Evolutionary conservation across 257 asterid species (phyloP).

Genomic region (Penstemon eatonii): DNA sequence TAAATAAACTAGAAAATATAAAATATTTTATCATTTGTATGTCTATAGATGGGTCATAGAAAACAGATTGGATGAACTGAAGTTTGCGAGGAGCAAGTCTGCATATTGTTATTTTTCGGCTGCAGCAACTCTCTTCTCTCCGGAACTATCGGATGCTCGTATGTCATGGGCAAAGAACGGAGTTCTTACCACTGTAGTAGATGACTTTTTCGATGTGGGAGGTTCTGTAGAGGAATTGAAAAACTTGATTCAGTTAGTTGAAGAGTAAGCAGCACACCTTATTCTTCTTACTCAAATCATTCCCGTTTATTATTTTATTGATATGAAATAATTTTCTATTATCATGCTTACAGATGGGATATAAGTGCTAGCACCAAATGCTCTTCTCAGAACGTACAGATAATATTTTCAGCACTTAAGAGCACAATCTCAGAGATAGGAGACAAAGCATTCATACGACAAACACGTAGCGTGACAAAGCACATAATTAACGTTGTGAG

Average conservation of each 20-base stretch:
- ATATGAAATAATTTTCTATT: slow-evolving; percentile 15
- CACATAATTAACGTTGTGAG: slow-evolving; percentile 77
- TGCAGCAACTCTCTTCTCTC: slow-evolving; percentile 65
- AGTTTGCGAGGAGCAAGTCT: slow-evolving; percentile 78
- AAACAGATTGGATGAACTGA: slow-evolving; percentile 72
- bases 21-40: slow-evolving; percentile 17
- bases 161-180: slow-evolving; percentile 92
- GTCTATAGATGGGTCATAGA: slow-evolving; percentile 71
- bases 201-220: slow-evolving; percentile 87
- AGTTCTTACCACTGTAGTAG: slow-evolving; percentile 80
- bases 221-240: slow-evolving; percentile 79
- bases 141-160: slow-evolving; percentile 82
- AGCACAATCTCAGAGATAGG: slow-evolving; percentile 65
- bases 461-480: slow-evolving; percentile 53
- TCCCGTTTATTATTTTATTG: not conserved
- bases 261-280: slow-evolving; percentile 41
- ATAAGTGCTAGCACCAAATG: slow-evolving; percentile 47
- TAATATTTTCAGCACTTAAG: slow-evolving; percentile 69
- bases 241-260: slow-evolving; percentile 63
- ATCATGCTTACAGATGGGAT: slow-evolving; percentile 67
- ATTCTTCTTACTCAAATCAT: slow-evolving; percentile 11
- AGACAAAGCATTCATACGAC: slow-evolving; percentile 50
- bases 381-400: slow-evolving; percentile 61
- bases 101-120: slow-evolving; percentile 92
- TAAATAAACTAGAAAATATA: not conserved